phyloP scores from a whole-genome alignment of 2,329 filamentous ascomycete species.

The Grosmannia serpens region DNA sequence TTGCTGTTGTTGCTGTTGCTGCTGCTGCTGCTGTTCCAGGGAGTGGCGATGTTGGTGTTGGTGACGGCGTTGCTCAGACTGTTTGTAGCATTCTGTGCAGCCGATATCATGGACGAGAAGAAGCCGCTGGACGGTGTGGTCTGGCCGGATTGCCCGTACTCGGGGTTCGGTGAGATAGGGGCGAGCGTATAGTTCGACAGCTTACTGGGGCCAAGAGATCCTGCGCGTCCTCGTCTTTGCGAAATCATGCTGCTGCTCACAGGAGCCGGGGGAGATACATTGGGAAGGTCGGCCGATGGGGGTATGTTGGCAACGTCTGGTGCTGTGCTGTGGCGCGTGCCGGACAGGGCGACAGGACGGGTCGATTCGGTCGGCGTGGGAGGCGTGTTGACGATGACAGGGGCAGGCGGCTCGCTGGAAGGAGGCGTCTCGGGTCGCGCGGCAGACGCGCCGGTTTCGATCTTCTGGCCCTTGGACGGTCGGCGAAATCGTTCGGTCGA shows the following conservation, averaged over 20 bases:
- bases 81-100: conserved; percentile 81
- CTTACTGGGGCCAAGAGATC: conserved; percentile 65
- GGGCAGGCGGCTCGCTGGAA: conserved; percentile 29
- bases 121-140: conserved; percentile 52
- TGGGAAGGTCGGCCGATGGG: conserved; percentile 19
- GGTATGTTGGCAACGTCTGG: conserved; percentile 3
- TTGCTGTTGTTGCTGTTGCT: conserved; percentile 13
- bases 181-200: conserved; percentile 64
- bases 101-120: conserved; percentile 88
- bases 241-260: conserved; percentile 50
- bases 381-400: conserved; percentile 53
- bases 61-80: conserved; percentile 63
- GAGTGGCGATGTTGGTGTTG: conserved; percentile 50
- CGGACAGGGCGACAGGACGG: conserved; percentile 10
- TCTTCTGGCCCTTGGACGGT: conserved; percentile 17
- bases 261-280: conserved; percentile 46
- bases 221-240: conserved; percentile 46
- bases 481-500: conserved; percentile 16
- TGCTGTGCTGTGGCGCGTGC: conserved; percentile 1
- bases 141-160: conserved; percentile 46
- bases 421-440: conserved; percentile 37
- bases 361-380: conserved; percentile 47
- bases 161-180: conserved; percentile 65
- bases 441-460: conserved; percentile 16
- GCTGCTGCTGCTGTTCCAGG: conserved; percentile 27